Percentiles rank a stretch among this genome's conserved stretches.
Evolutionary conservation across 352 stramenopile species (phyloP).

Genomic region (Phytophthora pisi): DNA sequence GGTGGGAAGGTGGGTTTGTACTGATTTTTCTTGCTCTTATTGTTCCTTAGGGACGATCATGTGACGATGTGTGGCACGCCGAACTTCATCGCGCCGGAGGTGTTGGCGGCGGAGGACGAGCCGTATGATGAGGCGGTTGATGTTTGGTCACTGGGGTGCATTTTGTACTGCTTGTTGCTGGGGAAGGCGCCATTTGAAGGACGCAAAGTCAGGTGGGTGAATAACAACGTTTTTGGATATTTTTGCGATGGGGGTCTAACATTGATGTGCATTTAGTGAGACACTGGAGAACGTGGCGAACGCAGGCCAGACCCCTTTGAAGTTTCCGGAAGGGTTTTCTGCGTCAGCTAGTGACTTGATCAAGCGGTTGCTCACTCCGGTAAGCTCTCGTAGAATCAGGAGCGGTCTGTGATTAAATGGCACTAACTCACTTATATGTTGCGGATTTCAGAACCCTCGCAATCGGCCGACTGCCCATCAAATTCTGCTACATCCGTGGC

Average conservation of each 20-base stretch:
- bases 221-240: neutral
- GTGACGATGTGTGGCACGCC: slow-evolving; percentile 80
- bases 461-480: slow-evolving; percentile 54
- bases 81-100: slow-evolving; percentile 84
- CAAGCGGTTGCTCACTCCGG: slow-evolving; percentile 58
- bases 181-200: slow-evolving; percentile 78
- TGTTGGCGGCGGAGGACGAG: slow-evolving; percentile 36
- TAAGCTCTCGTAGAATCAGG: slow-evolving; percentile 18
- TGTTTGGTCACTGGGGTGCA: slow-evolving; percentile 85
- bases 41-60: slow-evolving; percentile 47
- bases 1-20: neutral
- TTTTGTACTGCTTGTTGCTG: slow-evolving; percentile 74
- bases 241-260: neutral
- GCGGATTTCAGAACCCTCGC: slow-evolving; percentile 41
- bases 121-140: slow-evolving; percentile 72
- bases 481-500: slow-evolving; percentile 62
- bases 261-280: slow-evolving; percentile 37
- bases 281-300: slow-evolving; percentile 77
- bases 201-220: slow-evolving; percentile 60
- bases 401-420: neutral
- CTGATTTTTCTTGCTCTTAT: neutral
- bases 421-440: neutral
- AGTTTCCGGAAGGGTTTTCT: slow-evolving; percentile 63
- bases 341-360: slow-evolving; percentile 63
- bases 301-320: slow-evolving; percentile 41